These are phyloP conservation scores for Viola pubescens DNA, from an alignment of 441 rosid species.

Conservation along the genomic window DNA sequence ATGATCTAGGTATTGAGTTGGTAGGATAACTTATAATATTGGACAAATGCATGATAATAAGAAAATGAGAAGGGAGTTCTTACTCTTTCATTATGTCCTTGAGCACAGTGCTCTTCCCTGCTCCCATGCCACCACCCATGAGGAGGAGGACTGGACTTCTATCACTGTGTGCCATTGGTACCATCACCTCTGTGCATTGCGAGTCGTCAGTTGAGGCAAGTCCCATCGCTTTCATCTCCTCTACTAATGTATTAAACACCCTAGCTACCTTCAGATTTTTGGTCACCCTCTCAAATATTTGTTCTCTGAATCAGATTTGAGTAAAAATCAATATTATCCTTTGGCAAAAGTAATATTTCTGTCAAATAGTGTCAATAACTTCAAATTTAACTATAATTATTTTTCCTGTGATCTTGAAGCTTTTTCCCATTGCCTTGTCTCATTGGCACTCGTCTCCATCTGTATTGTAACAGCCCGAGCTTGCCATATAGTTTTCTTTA, in stretches of 20 bases:
- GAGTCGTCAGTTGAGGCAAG: slow-evolving; percentile 63
- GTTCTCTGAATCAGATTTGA: slow-evolving; percentile 47
- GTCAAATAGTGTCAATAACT: no score
- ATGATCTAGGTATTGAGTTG: no score
- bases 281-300: slow-evolving; percentile 74
- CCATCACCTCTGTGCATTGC: slow-evolving; percentile 90
- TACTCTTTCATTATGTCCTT: slow-evolving; percentile 95
- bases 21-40: no score
- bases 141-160: slow-evolving; percentile 88
- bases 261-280: slow-evolving; percentile 85
- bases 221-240: slow-evolving; percentile 97
- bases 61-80: slow-evolving; percentile 2
- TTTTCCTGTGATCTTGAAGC: no score
- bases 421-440: no score
- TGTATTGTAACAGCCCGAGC: no score
- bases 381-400: no score
- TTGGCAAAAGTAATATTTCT: neutral
- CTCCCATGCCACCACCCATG: slow-evolving; percentile 99
- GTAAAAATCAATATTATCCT: neutral
- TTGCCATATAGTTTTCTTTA: no score
- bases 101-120: slow-evolving; percentile 95
- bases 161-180: slow-evolving; percentile 84
- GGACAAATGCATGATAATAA: no score
- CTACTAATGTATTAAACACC: slow-evolving; percentile 77
- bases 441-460: no score